Evolutionary conservation across 116 monocot genomes (phyloP).

Genomic region (Posidonia oceanica): DNA sequence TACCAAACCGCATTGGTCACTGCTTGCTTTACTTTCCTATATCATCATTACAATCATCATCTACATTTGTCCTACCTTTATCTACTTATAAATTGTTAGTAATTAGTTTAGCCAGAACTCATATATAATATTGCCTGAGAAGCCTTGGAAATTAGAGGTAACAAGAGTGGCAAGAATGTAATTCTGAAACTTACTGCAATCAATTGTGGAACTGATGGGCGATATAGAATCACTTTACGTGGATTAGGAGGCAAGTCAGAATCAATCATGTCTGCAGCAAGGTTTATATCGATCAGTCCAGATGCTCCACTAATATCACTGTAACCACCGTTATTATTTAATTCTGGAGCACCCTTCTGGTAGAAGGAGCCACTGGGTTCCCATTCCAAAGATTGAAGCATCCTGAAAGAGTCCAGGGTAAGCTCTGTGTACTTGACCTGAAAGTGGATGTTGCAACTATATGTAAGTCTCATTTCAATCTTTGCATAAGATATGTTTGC

Average conservation of each 20-base stretch:
- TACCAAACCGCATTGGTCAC: too few relatives aligned
- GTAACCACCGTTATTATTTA: conserved; percentile 50
- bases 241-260: conserved; percentile 74
- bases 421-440: conserved; percentile 96
- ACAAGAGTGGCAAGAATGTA: background rate
- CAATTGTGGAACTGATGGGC: conserved; percentile 70
- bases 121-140: too few relatives aligned
- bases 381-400: conserved; percentile 95
- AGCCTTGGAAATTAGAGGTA: too few relatives aligned
- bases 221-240: conserved; percentile 75
- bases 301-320: conserved; percentile 81
- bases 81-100: too few relatives aligned
- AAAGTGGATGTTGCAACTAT: conserved; percentile 4
- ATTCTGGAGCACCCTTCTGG: conserved; percentile 38
- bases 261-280: conserved; percentile 85
- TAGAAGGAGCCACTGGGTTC: conserved; percentile 85
- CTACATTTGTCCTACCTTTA: too few relatives aligned
- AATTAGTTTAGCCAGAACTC: too few relatives aligned
- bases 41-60: too few relatives aligned
- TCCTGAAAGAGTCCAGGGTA: conserved; percentile 86
- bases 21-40: too few relatives aligned
- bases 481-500: background rate
- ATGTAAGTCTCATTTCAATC: conserved; percentile 1
- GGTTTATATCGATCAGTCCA: conserved; percentile 84
- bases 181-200: conserved; percentile 52